Conservation (phyloP, 1,139 yeast genomes). For the Debaryomyces udenii region DNA sequence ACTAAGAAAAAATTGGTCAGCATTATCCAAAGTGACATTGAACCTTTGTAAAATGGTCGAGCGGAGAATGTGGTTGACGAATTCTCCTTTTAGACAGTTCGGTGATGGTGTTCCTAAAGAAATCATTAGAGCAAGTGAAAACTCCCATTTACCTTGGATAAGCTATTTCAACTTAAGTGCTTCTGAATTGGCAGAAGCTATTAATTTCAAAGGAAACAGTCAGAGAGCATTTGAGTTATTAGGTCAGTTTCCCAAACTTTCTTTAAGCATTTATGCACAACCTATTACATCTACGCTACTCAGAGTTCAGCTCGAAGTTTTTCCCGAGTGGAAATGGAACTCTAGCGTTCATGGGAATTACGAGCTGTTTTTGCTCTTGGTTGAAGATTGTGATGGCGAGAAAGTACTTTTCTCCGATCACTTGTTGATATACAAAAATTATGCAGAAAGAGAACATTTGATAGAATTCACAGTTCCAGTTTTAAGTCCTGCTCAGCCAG, state of each 20-base stretch:
- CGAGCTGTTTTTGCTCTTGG: conserved; percentile 68
- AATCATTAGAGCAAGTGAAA: conserved; percentile 73
- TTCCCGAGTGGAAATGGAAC: conserved; percentile 83
- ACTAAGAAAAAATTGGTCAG: conserved; percentile 72
- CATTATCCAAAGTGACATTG: conserved; percentile 58
- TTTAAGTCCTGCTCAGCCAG: conserved; percentile 68
- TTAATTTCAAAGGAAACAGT: conserved; percentile 72
- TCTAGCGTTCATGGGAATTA: conserved; percentile 58
- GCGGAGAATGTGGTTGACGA: conserved; percentile 79
- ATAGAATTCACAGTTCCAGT: conserved; percentile 69
- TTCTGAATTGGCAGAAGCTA: conserved; percentile 79
- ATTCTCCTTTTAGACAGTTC: conserved; percentile 87
- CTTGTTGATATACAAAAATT: conserved; percentile 52
- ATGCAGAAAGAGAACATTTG: conserved; percentile 55
- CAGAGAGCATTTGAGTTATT: conserved; percentile 62
- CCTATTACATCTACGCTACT: conserved; percentile 76
- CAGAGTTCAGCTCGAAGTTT: conserved; percentile 64
- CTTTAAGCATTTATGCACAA: conserved; percentile 62
- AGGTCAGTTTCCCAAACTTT: conserved; percentile 70
- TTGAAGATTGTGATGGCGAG: conserved; percentile 88
- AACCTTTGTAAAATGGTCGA: conserved; percentile 81
- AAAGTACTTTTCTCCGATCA: conserved; percentile 61
- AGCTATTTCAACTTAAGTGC: conserved; percentile 72
- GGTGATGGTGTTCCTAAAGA: conserved; percentile 63
- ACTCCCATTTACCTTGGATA: conserved; percentile 81